These are phyloP conservation scores for Omphalotus olearius DNA, from an alignment of 1,284 basidiomycete genomes.

Conservation along the genomic window DNA sequence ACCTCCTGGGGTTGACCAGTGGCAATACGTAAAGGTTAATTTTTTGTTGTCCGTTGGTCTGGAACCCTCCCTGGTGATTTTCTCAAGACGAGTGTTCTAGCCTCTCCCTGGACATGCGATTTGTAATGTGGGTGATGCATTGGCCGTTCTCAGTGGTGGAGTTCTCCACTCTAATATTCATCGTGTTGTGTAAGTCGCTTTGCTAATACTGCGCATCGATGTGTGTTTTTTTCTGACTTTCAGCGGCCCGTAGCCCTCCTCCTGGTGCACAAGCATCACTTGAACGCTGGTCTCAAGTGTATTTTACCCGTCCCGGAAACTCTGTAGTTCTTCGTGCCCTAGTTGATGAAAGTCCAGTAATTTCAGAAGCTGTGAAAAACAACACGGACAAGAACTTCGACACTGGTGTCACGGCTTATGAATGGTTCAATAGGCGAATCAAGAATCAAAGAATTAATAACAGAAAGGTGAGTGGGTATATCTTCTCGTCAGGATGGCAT, in stretches of 20 bases:
- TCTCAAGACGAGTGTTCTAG: constrained; percentile 18
- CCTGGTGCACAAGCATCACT: constrained; percentile 36
- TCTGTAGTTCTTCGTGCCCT: constrained; percentile 42
- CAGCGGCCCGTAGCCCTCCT: constrained; percentile 27
- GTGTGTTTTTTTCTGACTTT: constrained; percentile 13
- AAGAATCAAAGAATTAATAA: constrained; percentile 41
- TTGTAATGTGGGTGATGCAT: constrained; percentile 38
- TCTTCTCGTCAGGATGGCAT: not conserved
- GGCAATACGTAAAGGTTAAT: constrained; percentile 63
- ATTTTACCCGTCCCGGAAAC: constrained; percentile 59
- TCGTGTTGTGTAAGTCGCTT: constrained; percentile 31
- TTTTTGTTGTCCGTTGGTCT: constrained; percentile 20
- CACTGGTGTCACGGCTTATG: constrained; percentile 31
- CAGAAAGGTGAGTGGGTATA: constrained; percentile 24
- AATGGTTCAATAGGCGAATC: constrained; percentile 40
- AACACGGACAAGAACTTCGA: constrained; percentile 28
- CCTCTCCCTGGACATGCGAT: constrained; percentile 4
- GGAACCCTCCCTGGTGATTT: constrained; percentile 38
- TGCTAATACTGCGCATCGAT: constrained; percentile 18
- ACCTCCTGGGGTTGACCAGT: constrained; percentile 53
- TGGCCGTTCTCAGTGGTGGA: constrained; percentile 46
- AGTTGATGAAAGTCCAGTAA: constrained; percentile 43
- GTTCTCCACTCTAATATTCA: constrained; percentile 46
- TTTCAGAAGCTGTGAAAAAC: constrained; percentile 35
- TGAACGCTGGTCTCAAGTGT: constrained; percentile 58